A percentile compares a stretch with the other conserved stretches of the same genome.
These are phyloP conservation scores for Debaryomyces coudertii DNA, from an alignment of 1,139 yeast genomes.

Conservation along the genomic window DNA sequence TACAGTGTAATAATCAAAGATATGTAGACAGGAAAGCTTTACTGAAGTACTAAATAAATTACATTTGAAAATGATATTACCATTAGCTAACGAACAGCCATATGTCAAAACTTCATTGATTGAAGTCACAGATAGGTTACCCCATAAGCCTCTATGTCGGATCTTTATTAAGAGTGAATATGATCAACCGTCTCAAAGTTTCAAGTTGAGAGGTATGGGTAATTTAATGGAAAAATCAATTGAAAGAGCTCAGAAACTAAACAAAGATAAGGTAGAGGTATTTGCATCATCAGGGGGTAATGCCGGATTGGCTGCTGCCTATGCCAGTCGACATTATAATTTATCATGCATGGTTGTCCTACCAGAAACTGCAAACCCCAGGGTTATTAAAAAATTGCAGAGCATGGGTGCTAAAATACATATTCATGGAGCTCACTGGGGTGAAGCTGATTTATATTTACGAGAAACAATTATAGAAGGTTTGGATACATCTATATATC, in stretches of 20 bases:
- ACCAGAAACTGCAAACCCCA: slow-evolving; percentile 49
- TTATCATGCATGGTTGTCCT: slow-evolving; percentile 67
- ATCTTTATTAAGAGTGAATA: slow-evolving; percentile 63
- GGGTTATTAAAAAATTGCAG: slow-evolving; percentile 34
- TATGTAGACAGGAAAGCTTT: not conserved
- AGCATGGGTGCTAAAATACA: slow-evolving; percentile 57
- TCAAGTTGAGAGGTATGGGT: slow-evolving; percentile 71
- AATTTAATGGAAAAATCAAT: slow-evolving; percentile 40
- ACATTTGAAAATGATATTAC: not conserved
- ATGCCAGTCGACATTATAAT: slow-evolving; percentile 50
- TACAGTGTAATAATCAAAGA: not conserved
- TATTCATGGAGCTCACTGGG: slow-evolving; percentile 59
- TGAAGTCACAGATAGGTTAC: slow-evolving; percentile 36
- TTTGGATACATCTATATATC: slow-evolving; percentile 28
- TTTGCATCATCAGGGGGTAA: slow-evolving; percentile 76
- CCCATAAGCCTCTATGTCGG: slow-evolving; percentile 44
- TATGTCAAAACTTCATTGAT: slow-evolving; percentile 47
- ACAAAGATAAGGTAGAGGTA: slow-evolving; percentile 44
- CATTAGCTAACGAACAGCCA: slow-evolving; percentile 21
- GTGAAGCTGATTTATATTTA: slow-evolving; percentile 65
- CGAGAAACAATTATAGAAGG: slow-evolving; percentile 38
- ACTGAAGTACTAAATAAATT: not conserved
- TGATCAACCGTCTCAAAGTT: slow-evolving; percentile 73
- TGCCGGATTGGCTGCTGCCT: slow-evolving; percentile 78
- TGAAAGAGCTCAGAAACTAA: slow-evolving; percentile 20